Percentiles rank a stretch among this genome's conserved stretches.
These are phyloP conservation scores for Linnemannia hyalina DNA, from an alignment of 192 early-diverging fungal genomes.

Conservation along the genomic window DNA sequence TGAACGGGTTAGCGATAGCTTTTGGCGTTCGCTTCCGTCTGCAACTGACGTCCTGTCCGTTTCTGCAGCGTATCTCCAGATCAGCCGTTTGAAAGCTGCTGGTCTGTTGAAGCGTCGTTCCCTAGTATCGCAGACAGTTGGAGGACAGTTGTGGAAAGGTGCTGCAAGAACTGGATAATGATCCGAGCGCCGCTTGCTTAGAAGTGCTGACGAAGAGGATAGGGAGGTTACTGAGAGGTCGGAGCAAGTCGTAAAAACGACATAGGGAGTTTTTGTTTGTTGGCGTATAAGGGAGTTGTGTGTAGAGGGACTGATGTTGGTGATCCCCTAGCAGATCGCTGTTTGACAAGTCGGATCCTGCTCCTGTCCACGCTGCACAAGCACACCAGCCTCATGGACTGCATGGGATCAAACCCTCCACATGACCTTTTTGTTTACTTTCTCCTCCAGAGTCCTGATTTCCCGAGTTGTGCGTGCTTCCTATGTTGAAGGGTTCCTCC, in stretches of 20 bases:
- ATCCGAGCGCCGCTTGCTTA: background rate
- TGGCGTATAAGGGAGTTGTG: too few relatives aligned
- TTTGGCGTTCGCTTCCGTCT: background rate
- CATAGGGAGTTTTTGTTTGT: background rate
- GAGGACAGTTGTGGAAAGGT: background rate
- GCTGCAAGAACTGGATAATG: background rate
- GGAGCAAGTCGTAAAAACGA: background rate
- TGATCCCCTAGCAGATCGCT: constrained; percentile 4
- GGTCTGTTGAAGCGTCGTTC: background rate
- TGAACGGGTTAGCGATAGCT: background rate
- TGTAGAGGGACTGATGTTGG: constrained; percentile 20
- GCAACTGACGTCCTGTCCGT: background rate
- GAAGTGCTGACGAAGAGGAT: background rate
- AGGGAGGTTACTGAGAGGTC: background rate
- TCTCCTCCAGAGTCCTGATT: background rate
- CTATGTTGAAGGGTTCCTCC: background rate
- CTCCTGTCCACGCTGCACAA: background rate
- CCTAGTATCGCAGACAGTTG: background rate
- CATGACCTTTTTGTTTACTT: background rate
- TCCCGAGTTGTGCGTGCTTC: background rate
- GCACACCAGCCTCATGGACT: background rate
- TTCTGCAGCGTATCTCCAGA: background rate
- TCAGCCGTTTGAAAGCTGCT: background rate
- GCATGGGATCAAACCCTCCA: background rate
- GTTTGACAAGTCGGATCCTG: background rate